Evolutionary conservation across 1,284 basidiomycete genomes (phyloP), one percentile per base, ranked within the genome.

Genomic region (Heterobasidion parviporum): DNA sequence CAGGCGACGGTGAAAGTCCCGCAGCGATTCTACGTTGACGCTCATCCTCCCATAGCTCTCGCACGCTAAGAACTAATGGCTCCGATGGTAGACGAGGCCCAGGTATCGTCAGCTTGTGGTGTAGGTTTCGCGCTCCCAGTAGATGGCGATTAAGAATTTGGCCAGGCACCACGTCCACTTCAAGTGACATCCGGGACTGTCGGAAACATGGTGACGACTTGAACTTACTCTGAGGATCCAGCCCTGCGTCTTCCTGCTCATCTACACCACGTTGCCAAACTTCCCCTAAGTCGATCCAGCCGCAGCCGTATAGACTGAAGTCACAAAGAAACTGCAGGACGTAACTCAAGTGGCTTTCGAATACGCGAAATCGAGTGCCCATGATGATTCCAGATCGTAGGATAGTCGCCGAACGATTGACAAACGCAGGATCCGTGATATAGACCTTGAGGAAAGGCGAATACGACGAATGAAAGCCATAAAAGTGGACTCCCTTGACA

Each of bases 11-110:
- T 56, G 79, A 63, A 20, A 90, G 73, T 0, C 92, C 92, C 33
- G 77, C 78, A 7, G 75, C 78, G 14, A 70, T 66, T 15, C 95
- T 77, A 4, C 94, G 81, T 9, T 77, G 75, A 9, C 88, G 83
- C 68, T 98, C 96, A 62, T 97, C 94, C 55, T 95, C 90, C 96
- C 96, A 99, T 1, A 99, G 76, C 68, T 97, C 95, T 54, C 88
- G 85, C 54, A 98, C 87, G 62, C 92, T 88, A 33, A 87, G 79
- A 0, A 99, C 90, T 26, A 97, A 80, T 52, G 92, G 93, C 61
- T 92, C 89, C 14, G 78, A 68, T 2, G 85, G 76, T 16, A 74
- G 63, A 58, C 75, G 64, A 34, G 76, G 67, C 55, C 77, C 68
- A 62, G 83, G 74, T 66, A 87, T 82, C 32, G 78, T 67, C 52